Evolutionary conservation across 352 stramenopile species (phyloP).

Genomic region (Aphanomyces astaci): DNA sequence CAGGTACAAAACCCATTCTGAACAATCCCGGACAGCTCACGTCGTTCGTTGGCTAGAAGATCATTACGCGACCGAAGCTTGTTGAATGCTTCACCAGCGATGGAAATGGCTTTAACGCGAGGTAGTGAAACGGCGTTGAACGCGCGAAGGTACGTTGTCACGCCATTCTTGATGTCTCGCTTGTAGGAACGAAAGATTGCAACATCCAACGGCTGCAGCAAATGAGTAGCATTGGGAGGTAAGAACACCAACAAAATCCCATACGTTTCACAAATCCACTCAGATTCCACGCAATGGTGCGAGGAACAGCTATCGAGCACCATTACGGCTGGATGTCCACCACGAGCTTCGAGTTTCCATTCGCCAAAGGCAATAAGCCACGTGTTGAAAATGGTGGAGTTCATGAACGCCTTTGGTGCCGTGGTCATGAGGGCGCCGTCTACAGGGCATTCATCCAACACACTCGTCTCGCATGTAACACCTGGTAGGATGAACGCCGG

Average conservation of each 20-base stretch:
- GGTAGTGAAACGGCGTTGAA: neutral
- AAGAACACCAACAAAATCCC: neutral
- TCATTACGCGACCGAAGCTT: too few species aligned
- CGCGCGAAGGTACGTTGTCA: neutral
- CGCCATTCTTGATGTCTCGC: neutral
- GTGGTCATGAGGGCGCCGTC: neutral
- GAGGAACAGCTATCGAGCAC: neutral
- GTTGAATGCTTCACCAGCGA: neutral
- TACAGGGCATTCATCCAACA: neutral
- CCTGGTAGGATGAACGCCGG: neutral
- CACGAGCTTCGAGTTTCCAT: neutral
- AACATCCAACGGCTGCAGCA: neutral
- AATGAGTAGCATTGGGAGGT: neutral
- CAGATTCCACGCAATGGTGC: neutral
- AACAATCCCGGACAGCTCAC: neutral
- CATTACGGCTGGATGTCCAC: neutral
- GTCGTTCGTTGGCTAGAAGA: neutral
- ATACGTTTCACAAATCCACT: neutral
- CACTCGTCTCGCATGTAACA: neutral
- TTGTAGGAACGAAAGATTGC: neutral
- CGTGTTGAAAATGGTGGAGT: neutral
- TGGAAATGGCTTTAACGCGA: neutral
- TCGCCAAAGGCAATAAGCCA: neutral
- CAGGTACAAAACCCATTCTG: neutral
- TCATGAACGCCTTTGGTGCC: neutral